phyloP scores from a whole-genome alignment of 1,284 basidiomycete species.

The Boletus hoseneyae region DNA sequence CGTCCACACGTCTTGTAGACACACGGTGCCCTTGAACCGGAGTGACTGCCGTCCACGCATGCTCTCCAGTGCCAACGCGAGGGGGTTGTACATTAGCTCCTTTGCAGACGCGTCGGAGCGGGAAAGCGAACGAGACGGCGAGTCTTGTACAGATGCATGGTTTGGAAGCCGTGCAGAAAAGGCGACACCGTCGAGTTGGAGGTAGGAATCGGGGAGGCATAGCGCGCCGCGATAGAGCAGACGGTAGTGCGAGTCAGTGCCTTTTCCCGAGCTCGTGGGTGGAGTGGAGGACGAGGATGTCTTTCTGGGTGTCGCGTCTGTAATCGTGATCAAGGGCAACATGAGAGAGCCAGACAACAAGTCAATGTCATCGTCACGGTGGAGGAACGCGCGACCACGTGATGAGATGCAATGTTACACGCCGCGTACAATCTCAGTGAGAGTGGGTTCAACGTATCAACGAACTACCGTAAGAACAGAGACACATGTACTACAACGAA shows the following conservation, averaged over 20 bases:
- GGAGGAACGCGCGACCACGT: constrained; percentile 13
- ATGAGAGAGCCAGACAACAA: neutral
- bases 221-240: constrained; percentile 73
- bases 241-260: constrained; percentile 34
- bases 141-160: constrained; percentile 33
- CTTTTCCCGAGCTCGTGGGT: constrained; percentile 1
- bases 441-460: too few relatives aligned
- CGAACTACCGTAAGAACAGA: neutral
- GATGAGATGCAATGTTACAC: constrained; percentile 2
- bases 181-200: constrained; percentile 69
- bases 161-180: constrained; percentile 46
- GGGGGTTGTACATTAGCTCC: constrained; percentile 58
- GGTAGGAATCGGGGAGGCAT: constrained; percentile 67
- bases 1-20: constrained; percentile 52
- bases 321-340: constrained; percentile 14
- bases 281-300: neutral
- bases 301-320: constrained; percentile 23
- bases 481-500: constrained; percentile 15
- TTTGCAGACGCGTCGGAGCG: constrained; percentile 29
- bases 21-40: constrained; percentile 52
- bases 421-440: too few relatives aligned
- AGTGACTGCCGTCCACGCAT: constrained; percentile 74
- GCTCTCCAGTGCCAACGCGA: constrained; percentile 71
- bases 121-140: constrained; percentile 26
- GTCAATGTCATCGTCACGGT: neutral